A percentile compares a stretch with the other conserved stretches of the same genome.
phyloP scores from a whole-genome alignment of 176 grass and related monocot genomes.

The Rhynchospora pubera region DNA sequence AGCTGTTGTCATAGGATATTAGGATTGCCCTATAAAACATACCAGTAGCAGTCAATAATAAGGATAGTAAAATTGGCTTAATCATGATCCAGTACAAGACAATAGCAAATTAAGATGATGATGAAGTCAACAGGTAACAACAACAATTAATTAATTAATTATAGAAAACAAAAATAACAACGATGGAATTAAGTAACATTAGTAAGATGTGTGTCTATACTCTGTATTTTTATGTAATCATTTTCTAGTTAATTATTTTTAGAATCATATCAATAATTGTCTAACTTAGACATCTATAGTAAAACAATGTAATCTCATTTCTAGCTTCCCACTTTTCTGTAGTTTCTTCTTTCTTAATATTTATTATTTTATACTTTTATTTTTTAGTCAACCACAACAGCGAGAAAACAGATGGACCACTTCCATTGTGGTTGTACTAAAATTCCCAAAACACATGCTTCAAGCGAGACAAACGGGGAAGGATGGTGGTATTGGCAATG shows the following conservation, averaged over 20 bases:
- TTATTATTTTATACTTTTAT: neutral
- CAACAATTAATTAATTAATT: neutral
- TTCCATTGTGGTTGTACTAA: neutral
- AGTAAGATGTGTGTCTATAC: neutral
- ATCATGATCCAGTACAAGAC: neutral
- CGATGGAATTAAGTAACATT: neutral
- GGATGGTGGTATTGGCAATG: conserved; percentile 7
- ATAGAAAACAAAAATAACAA: neutral
- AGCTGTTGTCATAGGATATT: neutral
- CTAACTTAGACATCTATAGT: neutral
- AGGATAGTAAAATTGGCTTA: neutral
- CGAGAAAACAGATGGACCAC: neutral
- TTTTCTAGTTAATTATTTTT: neutral
- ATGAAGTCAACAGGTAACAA: neutral
- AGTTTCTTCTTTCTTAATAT: neutral
- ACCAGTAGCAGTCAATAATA: neutral
- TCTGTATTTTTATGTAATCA: too few relatives aligned
- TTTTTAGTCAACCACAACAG: neutral
- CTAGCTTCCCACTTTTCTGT: neutral
- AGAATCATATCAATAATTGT: neutral
- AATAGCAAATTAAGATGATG: neutral
- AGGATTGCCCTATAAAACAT: neutral
- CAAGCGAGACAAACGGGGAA: neutral
- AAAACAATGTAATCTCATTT: neutral
- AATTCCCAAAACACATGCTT: conserved; percentile 11